Evolutionary conservation across 306 rosid species (phyloP).

Genomic region (Gastrolobium villosum): DNA sequence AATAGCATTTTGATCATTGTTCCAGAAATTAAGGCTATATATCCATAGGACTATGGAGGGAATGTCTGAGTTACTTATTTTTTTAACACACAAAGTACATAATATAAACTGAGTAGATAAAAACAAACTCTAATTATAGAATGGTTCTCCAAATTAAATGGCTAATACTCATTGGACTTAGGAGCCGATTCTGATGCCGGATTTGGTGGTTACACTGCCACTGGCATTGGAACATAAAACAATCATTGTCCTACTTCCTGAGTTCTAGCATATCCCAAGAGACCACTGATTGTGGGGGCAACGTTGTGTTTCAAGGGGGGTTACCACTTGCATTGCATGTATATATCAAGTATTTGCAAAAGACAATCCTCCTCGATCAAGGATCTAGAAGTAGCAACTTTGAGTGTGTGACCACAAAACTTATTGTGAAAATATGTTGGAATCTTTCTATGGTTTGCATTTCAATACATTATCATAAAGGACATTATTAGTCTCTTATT

Average conservation of each 20-base stretch:
- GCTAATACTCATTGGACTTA: background rate
- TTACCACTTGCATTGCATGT: background rate
- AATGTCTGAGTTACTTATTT: background rate
- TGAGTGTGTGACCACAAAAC: conserved; percentile 21
- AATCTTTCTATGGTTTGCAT: conserved; percentile 17
- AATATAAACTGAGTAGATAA: background rate
- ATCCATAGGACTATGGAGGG: background rate
- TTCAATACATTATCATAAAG: background rate
- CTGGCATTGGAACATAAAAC: conserved; percentile 32
- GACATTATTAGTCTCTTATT: conserved; percentile 14
- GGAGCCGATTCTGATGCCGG: conserved; percentile 4
- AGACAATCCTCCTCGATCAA: conserved; percentile 12
- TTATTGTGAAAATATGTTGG: conserved; percentile 26
- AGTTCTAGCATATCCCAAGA: conserved; percentile 45
- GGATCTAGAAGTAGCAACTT: conserved; percentile 25
- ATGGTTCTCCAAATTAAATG: background rate
- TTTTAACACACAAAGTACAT: background rate
- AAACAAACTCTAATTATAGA: background rate
- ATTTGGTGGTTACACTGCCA: conserved; percentile 25
- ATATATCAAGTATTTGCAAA: conserved; percentile 7
- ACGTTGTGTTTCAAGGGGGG: conserved; percentile 34
- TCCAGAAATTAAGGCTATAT: background rate
- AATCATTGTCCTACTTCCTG: conserved; percentile 35
- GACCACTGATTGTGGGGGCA: conserved; percentile 26
- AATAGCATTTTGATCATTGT: too few relatives aligned